Evolutionary conservation across 176 grass and related monocot species (phyloP).

Genomic region (Poa pratensis): DNA sequence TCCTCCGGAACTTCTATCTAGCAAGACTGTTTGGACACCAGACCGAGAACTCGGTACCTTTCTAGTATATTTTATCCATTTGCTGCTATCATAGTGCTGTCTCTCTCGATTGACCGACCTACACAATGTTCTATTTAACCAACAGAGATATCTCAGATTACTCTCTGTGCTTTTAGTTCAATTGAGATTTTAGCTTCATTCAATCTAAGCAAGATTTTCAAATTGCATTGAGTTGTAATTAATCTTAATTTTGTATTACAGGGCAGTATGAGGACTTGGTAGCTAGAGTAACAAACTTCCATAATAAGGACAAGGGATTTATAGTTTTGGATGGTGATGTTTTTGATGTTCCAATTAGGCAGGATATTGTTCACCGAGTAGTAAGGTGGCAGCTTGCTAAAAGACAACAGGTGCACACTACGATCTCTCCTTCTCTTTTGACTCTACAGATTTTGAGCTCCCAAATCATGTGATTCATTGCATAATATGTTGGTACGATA

Average conservation of each 20-base stretch:
- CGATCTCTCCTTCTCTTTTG: conserved; percentile 13
- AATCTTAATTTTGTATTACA: conserved; percentile 37
- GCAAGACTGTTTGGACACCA: too few species aligned
- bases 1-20: too few species aligned
- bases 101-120: too few species aligned
- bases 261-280: conserved; percentile 82
- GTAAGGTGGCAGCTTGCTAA: conserved; percentile 95
- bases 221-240: not conserved
- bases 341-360: conserved; percentile 89
- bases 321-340: conserved; percentile 95
- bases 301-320: conserved; percentile 80
- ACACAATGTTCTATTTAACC: not conserved
- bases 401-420: conserved; percentile 68
- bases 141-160: not conserved
- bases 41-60: too few species aligned
- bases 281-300: conserved; percentile 80
- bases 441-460: not conserved
- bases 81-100: not conserved
- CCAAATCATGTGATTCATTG: not conserved
- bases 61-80: not conserved
- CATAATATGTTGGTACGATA: too few species aligned
- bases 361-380: conserved; percentile 87
- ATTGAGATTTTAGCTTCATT: not conserved
- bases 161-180: not conserved
- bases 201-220: not conserved